A percentile compares a stretch with the other conserved stretches of the same genome.
Evolutionary conservation across 768 basidiomycete species (phyloP).

Genomic region (Amanita muscaria): DNA sequence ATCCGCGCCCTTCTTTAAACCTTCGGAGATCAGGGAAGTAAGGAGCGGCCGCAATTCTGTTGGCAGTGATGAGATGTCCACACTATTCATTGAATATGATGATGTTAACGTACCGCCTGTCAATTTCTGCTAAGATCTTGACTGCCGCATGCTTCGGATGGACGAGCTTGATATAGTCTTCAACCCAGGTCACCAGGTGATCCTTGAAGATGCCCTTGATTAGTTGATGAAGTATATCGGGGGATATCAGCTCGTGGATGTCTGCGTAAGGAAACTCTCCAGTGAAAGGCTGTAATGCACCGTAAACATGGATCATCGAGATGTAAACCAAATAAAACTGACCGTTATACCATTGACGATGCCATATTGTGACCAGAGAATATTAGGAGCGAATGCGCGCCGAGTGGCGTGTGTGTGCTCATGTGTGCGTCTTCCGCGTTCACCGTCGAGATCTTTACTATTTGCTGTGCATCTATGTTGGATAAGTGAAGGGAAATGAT

Average conservation of each 20-base stretch:
- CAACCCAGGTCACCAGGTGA: not conserved
- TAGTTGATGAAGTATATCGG: conserved; percentile 26
- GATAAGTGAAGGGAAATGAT: too few relatives aligned
- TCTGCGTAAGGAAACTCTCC: too few relatives aligned
- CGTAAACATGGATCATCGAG: too few relatives aligned
- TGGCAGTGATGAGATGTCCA: not conserved
- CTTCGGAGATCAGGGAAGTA: conserved; percentile 6
- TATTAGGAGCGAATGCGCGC: not conserved
- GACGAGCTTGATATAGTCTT: not conserved
- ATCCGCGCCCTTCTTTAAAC: conserved; percentile 15
- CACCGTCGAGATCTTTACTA: not conserved
- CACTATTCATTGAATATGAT: too few relatives aligned
- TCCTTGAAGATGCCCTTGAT: conserved; percentile 8
- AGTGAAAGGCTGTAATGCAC: conserved; percentile 20
- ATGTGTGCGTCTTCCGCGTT: not conserved
- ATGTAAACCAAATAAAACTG: too few relatives aligned
- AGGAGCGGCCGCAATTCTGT: conserved; percentile 8
- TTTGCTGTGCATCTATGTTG: not conserved
- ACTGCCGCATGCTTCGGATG: not conserved
- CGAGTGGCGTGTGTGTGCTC: not conserved
- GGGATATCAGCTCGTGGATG: conserved; percentile 16
- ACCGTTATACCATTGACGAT: not conserved
- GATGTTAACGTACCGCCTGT: too few relatives aligned
- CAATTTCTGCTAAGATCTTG: too few relatives aligned
- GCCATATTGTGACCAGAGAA: not conserved